phyloP scores from a whole-genome alignment of 306 rosid genomes.

The Prinsepia uniflora region DNA sequence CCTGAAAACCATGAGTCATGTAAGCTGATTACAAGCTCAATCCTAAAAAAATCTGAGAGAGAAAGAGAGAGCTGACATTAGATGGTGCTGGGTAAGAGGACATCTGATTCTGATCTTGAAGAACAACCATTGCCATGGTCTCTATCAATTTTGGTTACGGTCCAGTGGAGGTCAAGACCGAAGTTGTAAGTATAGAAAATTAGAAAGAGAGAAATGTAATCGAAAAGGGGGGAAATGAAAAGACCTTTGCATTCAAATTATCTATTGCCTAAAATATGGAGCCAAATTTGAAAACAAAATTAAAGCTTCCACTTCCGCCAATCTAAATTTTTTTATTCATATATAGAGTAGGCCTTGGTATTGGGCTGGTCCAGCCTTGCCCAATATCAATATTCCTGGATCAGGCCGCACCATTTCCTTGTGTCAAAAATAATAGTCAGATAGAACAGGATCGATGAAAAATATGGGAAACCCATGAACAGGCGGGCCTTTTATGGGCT shows the following conservation, averaged over 20 bases:
- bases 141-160: neutral
- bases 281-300: neutral
- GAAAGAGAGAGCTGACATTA: slow-evolving; percentile 12
- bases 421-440: no score
- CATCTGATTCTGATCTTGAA: slow-evolving; percentile 13
- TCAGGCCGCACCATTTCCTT: no score
- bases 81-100: neutral
- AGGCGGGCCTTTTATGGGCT: no score
- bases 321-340: no score
- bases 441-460: no score
- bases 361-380: no score
- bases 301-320: no score
- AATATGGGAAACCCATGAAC: no score
- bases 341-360: no score
- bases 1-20: slow-evolving; percentile 13
- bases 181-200: neutral
- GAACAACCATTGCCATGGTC: slow-evolving; percentile 16
- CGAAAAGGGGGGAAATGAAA: neutral
- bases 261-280: neutral
- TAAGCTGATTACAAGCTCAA: neutral
- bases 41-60: neutral
- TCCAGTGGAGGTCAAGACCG: neutral
- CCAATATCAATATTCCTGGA: no score
- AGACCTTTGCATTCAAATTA: slow-evolving; percentile 7
- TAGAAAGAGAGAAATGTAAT: neutral